These are phyloP conservation scores for Penicillium sp. DNA, from an alignment of 2,329 filamentous ascomycete species.

Conservation along the genomic window DNA sequence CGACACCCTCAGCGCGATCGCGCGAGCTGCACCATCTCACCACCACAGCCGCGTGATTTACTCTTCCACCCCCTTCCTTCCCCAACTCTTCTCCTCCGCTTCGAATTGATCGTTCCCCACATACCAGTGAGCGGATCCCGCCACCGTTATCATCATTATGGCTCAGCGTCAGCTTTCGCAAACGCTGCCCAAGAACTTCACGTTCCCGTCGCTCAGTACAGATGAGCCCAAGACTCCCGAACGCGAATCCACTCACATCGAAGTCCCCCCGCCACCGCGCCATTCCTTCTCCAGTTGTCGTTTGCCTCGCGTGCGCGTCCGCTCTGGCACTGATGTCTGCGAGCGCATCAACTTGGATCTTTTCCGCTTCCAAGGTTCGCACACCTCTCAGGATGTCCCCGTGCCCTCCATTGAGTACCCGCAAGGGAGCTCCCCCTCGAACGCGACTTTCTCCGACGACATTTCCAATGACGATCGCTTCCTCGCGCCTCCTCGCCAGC, in stretches of 20 bases:
- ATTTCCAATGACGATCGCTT: conserved; percentile 43
- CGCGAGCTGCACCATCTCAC: conserved; percentile 17
- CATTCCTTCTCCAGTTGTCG: conserved; percentile 51
- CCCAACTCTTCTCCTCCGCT: conserved; percentile 3
- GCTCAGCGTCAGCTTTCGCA: conserved; percentile 51
- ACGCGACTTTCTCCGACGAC: conserved; percentile 34
- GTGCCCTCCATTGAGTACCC: conserved; percentile 53
- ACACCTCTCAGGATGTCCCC: conserved; percentile 45
- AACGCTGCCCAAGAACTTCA: conserved; percentile 56
- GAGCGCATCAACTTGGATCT: conserved; percentile 44
- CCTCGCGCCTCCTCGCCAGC: conserved; percentile 47
- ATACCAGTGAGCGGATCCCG: conserved; percentile 15
- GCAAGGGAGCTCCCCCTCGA: conserved; percentile 35
- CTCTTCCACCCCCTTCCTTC: not conserved
- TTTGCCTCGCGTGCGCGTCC: conserved; percentile 48
- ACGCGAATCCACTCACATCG: conserved; percentile 45
- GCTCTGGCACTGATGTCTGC: conserved; percentile 46
- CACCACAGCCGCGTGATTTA: conserved; percentile 6
- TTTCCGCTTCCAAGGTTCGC: conserved; percentile 39
- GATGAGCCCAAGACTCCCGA: conserved; percentile 52
- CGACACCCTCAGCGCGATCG: conserved; percentile 27
- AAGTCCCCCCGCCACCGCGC: conserved; percentile 53
- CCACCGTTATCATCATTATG: conserved; percentile 36
- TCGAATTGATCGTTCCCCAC: conserved; percentile 9
- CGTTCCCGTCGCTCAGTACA: conserved; percentile 43